Evolutionary conservation across 306 rosid species (phyloP), one percentile per base, ranked within the genome.

Genomic region (Quercus robur): DNA sequence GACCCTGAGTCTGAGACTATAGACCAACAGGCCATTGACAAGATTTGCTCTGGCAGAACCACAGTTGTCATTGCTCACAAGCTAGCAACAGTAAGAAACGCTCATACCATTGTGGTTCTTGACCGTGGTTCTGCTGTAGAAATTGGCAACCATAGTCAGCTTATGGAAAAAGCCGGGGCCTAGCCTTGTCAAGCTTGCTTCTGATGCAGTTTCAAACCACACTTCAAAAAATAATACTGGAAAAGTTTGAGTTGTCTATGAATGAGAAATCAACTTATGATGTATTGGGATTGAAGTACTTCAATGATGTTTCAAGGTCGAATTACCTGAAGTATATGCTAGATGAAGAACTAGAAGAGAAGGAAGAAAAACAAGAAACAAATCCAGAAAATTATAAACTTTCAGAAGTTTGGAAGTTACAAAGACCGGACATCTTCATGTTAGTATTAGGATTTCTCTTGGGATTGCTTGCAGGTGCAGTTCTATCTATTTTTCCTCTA

Each of bases 21-120:
- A 15, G 99, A 91, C 62, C 95, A 94, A 81, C 25, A 87, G 57
- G 97, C 99, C 76, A 92, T 92, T 23, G 93, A 92, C 87, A 91
- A 94, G 86, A 90, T 91, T 73, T 92, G 94, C 31, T 73, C 81
- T 11, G 90, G 94, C 70, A 63, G 99, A 81, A 92, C 97, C 78
- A 87, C 97, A 58, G 85, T 90, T 71, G 92, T 92, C 75, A 94
- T 92, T 71, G 97, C 97, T 88, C 97, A 94, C 71, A 87, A 94
- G 84, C 88, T 92, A 77, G 91, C 97, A 38, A 91, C 98, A 12
- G 95, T 92, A 31, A 88, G 85, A 82, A 89, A 87, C 59, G 85
- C 93, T 70, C 80, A 94, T 64, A 80, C 90, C 70, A 88, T 94
- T 84, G 95, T 86, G 67, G 97, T 91, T 82, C 94, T 94, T 74